A percentile compares a stretch with the other conserved stretches of the same genome.
Conservation (phyloP, 2,329 filamentous ascomycete species). For the Juglanconis oblonga region DNA sequence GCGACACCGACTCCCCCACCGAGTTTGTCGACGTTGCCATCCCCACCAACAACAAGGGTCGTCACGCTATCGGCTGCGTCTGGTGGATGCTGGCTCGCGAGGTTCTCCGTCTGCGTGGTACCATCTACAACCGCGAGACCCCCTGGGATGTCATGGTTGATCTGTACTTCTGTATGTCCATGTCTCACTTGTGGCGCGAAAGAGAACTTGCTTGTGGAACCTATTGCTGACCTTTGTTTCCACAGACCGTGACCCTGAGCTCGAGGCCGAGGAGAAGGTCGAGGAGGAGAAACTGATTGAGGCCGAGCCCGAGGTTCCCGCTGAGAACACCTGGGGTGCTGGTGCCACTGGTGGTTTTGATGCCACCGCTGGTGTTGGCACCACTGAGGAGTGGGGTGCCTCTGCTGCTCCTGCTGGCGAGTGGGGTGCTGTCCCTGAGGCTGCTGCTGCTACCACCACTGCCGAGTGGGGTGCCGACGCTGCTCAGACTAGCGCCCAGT, state of each 20-base stretch:
- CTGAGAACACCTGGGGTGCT: conserved; percentile 82
- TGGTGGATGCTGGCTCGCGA: conserved; percentile 99
- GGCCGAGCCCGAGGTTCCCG: conserved; percentile 74
- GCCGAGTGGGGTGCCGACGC: conserved; percentile 51
- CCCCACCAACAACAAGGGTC: conserved; percentile 99
- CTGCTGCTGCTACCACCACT: conserved; percentile 34
- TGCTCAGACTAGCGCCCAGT: conserved; percentile 48
- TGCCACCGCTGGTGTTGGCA: conserved; percentile 49
- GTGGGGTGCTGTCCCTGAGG: conserved; percentile 62
- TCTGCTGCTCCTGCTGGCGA: conserved; percentile 44
- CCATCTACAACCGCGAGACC: conserved; percentile 90
- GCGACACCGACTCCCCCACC: conserved; percentile 98
- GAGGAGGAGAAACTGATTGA: conserved; percentile 88
- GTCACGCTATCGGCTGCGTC: conserved; percentile 95
- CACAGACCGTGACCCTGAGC: conserved; percentile 92
- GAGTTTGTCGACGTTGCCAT: conserved; percentile 99
- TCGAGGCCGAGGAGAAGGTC: conserved; percentile 97
- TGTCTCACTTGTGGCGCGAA: not conserved
- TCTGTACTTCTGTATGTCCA: conserved; percentile 88
- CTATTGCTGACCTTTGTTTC: conserved; percentile 20
- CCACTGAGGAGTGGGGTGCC: conserved; percentile 55
- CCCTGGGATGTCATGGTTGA: conserved; percentile 99
- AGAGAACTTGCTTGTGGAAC: not conserved
- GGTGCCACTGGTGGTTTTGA: conserved; percentile 64
- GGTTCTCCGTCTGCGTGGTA: conserved; percentile 97